phyloP scores from a whole-genome alignment of 768 basidiomycete species.

The Termitomyces sp. region DNA sequence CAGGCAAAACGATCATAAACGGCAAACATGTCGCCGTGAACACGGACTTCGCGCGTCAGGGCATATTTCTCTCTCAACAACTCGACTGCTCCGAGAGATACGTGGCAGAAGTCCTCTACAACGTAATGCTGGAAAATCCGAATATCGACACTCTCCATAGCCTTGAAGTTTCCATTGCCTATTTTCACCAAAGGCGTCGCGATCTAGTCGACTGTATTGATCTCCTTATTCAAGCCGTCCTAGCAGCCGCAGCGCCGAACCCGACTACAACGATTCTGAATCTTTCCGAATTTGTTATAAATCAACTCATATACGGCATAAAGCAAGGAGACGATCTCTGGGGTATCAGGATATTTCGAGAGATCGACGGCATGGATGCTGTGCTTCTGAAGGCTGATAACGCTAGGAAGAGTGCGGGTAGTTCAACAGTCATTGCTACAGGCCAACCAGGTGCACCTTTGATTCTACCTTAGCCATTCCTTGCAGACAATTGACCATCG shows the following conservation, averaged over 20 bases:
- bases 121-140: constrained; percentile 58
- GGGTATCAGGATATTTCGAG: constrained; percentile 45
- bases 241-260: constrained; percentile 38
- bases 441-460: constrained; percentile 44
- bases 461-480: not conserved
- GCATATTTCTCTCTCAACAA: constrained; percentile 73
- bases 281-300: constrained; percentile 49
- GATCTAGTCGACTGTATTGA: constrained; percentile 67
- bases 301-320: constrained; percentile 28
- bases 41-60: constrained; percentile 73
- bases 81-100: constrained; percentile 82
- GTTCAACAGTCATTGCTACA: constrained; percentile 52
- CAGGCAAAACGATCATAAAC: constrained; percentile 64
- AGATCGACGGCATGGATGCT: constrained; percentile 56
- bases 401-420: constrained; percentile 58
- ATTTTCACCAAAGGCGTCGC: constrained; percentile 67
- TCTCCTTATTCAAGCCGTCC: constrained; percentile 62
- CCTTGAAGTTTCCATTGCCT: constrained; percentile 61
- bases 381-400: constrained; percentile 49
- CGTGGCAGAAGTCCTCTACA: constrained; percentile 62
- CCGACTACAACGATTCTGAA: constrained; percentile 45
- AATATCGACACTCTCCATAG: constrained; percentile 53
- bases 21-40: constrained; percentile 71
- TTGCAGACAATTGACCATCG: not conserved
- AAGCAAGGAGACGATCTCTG: constrained; percentile 7